phyloP scores from a whole-genome alignment of 176 grass and related monocot genomes.

The Panicum miliaceum region DNA sequence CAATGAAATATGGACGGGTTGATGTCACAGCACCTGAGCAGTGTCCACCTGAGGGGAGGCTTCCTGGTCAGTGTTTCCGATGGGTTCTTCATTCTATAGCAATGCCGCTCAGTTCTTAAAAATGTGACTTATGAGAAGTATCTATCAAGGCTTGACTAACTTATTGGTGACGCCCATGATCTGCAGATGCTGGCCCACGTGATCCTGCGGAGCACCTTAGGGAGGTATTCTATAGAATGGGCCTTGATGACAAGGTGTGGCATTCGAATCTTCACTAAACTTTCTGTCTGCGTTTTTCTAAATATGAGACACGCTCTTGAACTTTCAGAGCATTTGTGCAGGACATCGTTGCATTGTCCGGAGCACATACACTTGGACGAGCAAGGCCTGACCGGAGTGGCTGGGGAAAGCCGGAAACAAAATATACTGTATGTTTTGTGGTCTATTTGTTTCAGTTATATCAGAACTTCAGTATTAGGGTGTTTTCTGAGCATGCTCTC shows the following conservation, averaged over 20 bases:
- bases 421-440: constrained; percentile 79
- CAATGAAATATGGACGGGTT: constrained; percentile 90
- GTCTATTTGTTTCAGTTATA: constrained; percentile 39
- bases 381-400: constrained; percentile 82
- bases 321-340: constrained; percentile 37
- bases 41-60: constrained; percentile 82
- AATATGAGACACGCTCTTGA: not conserved
- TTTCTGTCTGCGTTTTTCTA: constrained; percentile 11
- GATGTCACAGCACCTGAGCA: constrained; percentile 83
- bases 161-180: constrained; percentile 28
- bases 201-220: constrained; percentile 79
- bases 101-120: constrained; percentile 3
- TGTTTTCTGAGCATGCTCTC: constrained; percentile 1
- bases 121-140: not conserved
- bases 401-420: constrained; percentile 95
- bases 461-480: not conserved
- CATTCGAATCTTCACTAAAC: not conserved
- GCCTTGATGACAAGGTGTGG: constrained; percentile 88
- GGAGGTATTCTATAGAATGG: constrained; percentile 95
- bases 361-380: constrained; percentile 95
- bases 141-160: constrained; percentile 32
- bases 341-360: constrained; percentile 92
- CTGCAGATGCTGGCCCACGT: constrained; percentile 76
- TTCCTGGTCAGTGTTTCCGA: constrained; percentile 67
- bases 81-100: constrained; percentile 31